phyloP scores from a whole-genome alignment of 164 flowering plant species.

The Magnolia sinica region DNA sequence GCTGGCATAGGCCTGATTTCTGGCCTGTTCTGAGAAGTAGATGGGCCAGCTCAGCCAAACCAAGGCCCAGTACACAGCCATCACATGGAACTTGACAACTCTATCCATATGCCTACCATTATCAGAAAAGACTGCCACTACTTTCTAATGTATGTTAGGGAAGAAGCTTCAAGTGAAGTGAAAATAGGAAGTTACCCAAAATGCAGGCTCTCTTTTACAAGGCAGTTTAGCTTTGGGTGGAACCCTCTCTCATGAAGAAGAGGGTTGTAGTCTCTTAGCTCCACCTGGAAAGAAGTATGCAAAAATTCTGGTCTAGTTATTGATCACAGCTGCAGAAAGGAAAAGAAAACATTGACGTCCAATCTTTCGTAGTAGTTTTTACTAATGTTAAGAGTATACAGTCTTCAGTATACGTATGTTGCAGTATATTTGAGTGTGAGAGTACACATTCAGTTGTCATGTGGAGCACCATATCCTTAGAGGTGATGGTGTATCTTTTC shows the following conservation, averaged over 20 bases:
- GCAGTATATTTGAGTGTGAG: too few species aligned
- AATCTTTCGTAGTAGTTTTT: too few species aligned
- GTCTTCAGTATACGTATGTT: too few species aligned
- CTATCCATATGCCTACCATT: not conserved
- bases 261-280: slow-evolving; percentile 68
- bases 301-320: not conserved
- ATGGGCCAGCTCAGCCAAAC: not conserved
- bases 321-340: not conserved
- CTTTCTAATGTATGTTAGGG: not conserved
- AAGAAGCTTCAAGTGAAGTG: not conserved
- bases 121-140: not conserved
- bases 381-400: too few species aligned
- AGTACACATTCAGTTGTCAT: too few species aligned
- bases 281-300: slow-evolving; percentile 43
- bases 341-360: not conserved
- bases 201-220: slow-evolving; percentile 69
- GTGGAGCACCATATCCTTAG: too few species aligned
- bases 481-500: too few species aligned
- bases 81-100: not conserved
- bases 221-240: slow-evolving; percentile 64
- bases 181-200: slow-evolving; percentile 49
- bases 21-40: not conserved
- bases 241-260: slow-evolving; percentile 67
- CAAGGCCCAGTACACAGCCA: too few species aligned
- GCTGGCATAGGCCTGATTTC: not conserved